Conservation (phyloP, 768 basidiomycete species). For the Termitomyces sp. region DNA sequence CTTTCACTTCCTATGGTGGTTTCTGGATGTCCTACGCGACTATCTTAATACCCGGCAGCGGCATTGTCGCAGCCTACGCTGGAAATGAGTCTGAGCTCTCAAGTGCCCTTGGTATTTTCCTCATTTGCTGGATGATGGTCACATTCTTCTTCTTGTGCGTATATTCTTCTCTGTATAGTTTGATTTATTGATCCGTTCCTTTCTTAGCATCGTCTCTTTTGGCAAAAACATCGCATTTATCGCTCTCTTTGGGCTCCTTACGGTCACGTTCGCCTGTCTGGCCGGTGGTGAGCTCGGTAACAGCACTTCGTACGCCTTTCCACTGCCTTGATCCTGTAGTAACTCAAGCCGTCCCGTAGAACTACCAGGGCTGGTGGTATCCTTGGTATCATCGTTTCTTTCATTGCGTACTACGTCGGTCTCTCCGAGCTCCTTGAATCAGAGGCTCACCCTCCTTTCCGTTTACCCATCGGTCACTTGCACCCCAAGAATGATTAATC, state of each 20-base stretch:
- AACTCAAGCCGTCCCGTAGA: slow-evolving; percentile 14
- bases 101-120: slow-evolving; percentile 65
- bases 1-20: slow-evolving; percentile 78
- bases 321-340: background rate
- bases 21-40: slow-evolving; percentile 86
- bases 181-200: background rate
- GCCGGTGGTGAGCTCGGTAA: slow-evolving; percentile 30
- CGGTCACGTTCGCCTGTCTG: slow-evolving; percentile 36
- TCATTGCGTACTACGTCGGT: slow-evolving; percentile 44
- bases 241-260: slow-evolving; percentile 28
- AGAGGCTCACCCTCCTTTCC: slow-evolving; percentile 31
- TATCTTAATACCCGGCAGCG: slow-evolving; percentile 65
- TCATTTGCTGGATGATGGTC: slow-evolving; percentile 68
- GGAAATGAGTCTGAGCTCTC: slow-evolving; percentile 28
- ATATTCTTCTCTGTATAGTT: background rate
- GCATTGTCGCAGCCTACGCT: slow-evolving; percentile 50
- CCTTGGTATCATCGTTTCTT: slow-evolving; percentile 38
- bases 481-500: slow-evolving; percentile 12
- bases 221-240: slow-evolving; percentile 36
- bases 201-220: slow-evolving; percentile 29
- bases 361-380: slow-evolving; percentile 37
- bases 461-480: slow-evolving; percentile 38
- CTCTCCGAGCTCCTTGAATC: slow-evolving; percentile 35
- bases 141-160: slow-evolving; percentile 64
- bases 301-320: slow-evolving; percentile 21